Percentiles rank a stretch among this genome's conserved stretches.
Evolutionary conservation across 768 basidiomycete species (phyloP).

Genomic region (Tubosaeta sp.): DNA sequence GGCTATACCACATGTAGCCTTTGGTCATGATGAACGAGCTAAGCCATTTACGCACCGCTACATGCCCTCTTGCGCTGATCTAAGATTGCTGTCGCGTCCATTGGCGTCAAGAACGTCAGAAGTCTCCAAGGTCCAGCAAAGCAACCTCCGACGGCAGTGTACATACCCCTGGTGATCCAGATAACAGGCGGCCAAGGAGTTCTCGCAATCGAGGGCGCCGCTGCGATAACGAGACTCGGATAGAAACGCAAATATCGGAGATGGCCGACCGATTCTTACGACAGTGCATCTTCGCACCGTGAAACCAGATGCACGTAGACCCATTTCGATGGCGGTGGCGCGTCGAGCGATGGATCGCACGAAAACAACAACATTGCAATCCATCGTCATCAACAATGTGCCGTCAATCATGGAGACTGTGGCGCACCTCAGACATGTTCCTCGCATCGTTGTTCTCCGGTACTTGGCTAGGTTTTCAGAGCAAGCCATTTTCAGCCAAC

Average conservation of each 20-base stretch:
- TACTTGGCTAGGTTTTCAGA: slow-evolving; percentile 7
- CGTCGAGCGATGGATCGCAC: slow-evolving; percentile 14
- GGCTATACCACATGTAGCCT: neutral
- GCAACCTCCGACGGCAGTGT: slow-evolving; percentile 13
- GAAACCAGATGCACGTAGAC: neutral
- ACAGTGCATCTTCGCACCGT: slow-evolving; percentile 2
- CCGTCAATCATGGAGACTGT: slow-evolving; percentile 7
- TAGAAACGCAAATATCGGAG: slow-evolving; percentile 12
- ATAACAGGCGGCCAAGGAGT: slow-evolving; percentile 1
- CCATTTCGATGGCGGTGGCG: slow-evolving; percentile 13
- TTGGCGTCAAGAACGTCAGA: slow-evolving; percentile 8
- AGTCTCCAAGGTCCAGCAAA: slow-evolving; percentile 8
- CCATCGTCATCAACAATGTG: slow-evolving; percentile 6
- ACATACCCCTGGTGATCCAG: slow-evolving; percentile 19
- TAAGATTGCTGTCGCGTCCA: slow-evolving; percentile 13
- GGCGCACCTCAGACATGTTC: slow-evolving; percentile 13
- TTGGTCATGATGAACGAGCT: neutral
- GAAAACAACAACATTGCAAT: neutral
- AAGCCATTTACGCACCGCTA: neutral
- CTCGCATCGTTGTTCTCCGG: slow-evolving; percentile 1
- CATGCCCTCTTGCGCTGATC: slow-evolving; percentile 11
- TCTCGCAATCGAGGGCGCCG: slow-evolving; percentile 4
- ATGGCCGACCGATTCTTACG: slow-evolving; percentile 14
- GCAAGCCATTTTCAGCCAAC: slow-evolving; percentile 9
- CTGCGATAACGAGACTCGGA: slow-evolving; percentile 1